These are phyloP conservation scores for Candida tropicalis DNA, from an alignment of 1,139 yeast genomes.

Conservation along the genomic window DNA sequence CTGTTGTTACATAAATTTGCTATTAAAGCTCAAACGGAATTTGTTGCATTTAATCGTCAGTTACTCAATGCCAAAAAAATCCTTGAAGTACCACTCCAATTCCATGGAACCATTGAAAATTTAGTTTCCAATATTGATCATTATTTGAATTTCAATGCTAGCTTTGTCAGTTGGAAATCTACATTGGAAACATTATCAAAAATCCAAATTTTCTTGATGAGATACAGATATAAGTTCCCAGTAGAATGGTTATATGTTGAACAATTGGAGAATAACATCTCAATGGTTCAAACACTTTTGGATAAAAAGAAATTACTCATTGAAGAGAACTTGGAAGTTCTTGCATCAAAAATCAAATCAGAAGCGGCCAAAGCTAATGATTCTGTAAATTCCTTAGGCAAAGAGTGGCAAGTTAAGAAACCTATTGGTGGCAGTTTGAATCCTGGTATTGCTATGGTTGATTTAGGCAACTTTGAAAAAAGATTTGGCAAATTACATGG, in stretches of 20 bases:
- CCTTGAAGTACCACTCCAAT: conserved; percentile 23
- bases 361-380: conserved; percentile 45
- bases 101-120: conserved; percentile 19
- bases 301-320: conserved; percentile 39
- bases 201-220: conserved; percentile 50
- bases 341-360: conserved; percentile 43
- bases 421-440: conserved; percentile 39
- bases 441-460: conserved; percentile 55
- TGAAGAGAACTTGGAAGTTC: conserved; percentile 43
- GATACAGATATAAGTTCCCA: conserved; percentile 52
- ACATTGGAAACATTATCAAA: conserved; percentile 26
- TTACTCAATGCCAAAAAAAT: conserved; percentile 20
- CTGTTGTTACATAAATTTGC: conserved; percentile 50
- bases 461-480: conserved; percentile 46
- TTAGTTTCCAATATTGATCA: conserved; percentile 22
- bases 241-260: conserved; percentile 63
- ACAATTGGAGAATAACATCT: conserved; percentile 58
- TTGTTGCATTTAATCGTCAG: conserved; percentile 17
- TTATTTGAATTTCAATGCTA: conserved; percentile 18
- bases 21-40: conserved; percentile 25
- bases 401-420: conserved; percentile 37
- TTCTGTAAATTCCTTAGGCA: conserved; percentile 24
- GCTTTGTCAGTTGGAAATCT: conserved; percentile 30
- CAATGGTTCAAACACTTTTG: conserved; percentile 47
- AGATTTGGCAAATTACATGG: conserved; percentile 23